Evolutionary conservation across 2,329 filamentous ascomycete species (phyloP).

Genomic region (Cercospora brassicicola): DNA sequence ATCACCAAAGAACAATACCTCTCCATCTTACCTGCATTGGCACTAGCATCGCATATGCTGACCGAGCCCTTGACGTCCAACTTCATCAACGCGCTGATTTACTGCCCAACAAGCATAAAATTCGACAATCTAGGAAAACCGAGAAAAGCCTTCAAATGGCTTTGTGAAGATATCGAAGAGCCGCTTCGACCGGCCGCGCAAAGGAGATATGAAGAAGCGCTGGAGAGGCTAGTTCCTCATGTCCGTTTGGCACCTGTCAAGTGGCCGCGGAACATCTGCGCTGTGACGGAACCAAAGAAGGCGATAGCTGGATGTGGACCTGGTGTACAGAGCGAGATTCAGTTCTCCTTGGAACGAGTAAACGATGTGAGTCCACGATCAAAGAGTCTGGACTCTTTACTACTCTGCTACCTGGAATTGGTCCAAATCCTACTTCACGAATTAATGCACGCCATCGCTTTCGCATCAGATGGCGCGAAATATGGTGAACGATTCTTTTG

Average conservation of each 20-base stretch:
- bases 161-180: neutral
- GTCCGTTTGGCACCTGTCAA: neutral
- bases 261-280: neutral
- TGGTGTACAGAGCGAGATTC: constrained; percentile 1
- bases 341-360: neutral
- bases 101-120: constrained; percentile 3
- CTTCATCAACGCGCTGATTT: constrained; percentile 8
- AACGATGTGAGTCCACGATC: neutral
- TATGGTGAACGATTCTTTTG: constrained; percentile 3
- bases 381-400: neutral
- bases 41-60: neutral
- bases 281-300: neutral
- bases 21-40: constrained; percentile 1
- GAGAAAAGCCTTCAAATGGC: neutral
- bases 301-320: neutral
- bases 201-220: neutral
- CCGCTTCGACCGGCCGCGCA: constrained; percentile 1
- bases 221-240: neutral
- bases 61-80: neutral
- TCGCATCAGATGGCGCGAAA: neutral
- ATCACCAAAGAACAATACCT: constrained; percentile 2
- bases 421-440: constrained; percentile 5
- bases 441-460: constrained; percentile 6
- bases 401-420: neutral
- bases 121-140: neutral